Percentiles rank a stretch among this genome's conserved stretches.
Conservation (phyloP, 202 grass and related monocot genomes). For the Panicum hallii region DNA sequence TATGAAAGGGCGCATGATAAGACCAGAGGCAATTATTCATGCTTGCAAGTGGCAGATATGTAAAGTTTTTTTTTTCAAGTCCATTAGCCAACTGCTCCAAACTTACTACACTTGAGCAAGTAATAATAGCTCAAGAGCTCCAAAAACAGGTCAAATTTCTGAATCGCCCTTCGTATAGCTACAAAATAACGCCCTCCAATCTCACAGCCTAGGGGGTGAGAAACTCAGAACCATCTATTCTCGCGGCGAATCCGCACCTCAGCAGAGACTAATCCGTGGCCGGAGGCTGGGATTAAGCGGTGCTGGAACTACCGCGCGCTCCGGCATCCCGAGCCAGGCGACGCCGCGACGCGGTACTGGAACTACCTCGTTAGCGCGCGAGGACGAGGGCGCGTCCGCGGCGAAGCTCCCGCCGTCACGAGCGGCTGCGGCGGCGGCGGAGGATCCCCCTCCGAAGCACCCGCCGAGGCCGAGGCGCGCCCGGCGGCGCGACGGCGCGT, state of each 20-base stretch:
- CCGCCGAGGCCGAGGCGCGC: constrained; percentile 49
- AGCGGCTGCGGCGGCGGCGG: constrained; percentile 17
- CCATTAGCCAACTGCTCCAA: constrained; percentile 12
- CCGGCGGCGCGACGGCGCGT: constrained; percentile 45
- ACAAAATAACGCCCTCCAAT: constrained; percentile 21
- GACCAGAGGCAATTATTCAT: constrained; percentile 20
- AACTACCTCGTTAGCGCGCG: constrained; percentile 56
- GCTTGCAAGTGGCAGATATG: constrained; percentile 7
- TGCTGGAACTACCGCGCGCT: constrained; percentile 19
- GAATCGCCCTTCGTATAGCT: neutral
- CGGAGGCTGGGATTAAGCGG: neutral
- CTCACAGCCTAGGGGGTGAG: neutral
- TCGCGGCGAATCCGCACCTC: constrained; percentile 31
- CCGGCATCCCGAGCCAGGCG: neutral
- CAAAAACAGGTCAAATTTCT: neutral
- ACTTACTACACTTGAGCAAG: constrained; percentile 11
- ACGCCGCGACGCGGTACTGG: constrained; percentile 2
- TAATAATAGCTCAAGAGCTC: constrained; percentile 12
- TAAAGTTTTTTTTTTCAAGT: constrained; percentile 17
- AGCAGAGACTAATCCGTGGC: neutral
- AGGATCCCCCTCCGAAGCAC: constrained; percentile 74
- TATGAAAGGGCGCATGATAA: constrained; percentile 1
- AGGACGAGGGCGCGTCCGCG: constrained; percentile 39
- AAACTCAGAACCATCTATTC: constrained; percentile 1
- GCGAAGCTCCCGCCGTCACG: constrained; percentile 29